Evolutionary conservation across 139 green algal species (phyloP).

Genomic region (Coelastrella sp.): DNA sequence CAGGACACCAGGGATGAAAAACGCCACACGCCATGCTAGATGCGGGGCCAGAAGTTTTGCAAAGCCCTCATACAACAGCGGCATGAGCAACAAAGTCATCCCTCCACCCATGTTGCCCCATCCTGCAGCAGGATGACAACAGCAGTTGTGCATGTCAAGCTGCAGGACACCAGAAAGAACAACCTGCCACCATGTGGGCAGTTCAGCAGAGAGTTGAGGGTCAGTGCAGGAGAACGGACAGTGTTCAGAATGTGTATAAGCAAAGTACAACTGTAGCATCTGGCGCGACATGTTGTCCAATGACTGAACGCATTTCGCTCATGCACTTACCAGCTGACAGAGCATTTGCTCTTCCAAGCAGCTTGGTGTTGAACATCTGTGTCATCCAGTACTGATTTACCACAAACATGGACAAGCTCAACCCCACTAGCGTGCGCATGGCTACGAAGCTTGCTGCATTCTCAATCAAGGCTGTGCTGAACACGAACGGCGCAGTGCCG

Average conservation of each 20-base stretch:
- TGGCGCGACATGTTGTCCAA: too few species aligned
- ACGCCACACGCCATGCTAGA: slow-evolving; percentile 82
- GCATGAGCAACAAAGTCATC: slow-evolving; percentile 90
- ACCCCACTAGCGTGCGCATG: slow-evolving; percentile 74
- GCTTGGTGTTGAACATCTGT: slow-evolving; percentile 62
- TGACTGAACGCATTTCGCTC: too few species aligned
- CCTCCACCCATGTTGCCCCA: slow-evolving; percentile 91
- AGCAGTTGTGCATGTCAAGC: background rate
- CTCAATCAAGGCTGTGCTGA: slow-evolving; percentile 69
- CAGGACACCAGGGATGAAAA: slow-evolving; percentile 82
- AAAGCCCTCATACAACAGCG: slow-evolving; percentile 67
- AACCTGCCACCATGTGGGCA: background rate
- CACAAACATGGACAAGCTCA: slow-evolving; percentile 86
- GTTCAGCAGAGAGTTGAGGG: too few species aligned
- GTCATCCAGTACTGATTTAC: slow-evolving; percentile 83
- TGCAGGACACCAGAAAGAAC: background rate
- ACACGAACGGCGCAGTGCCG: slow-evolving; percentile 64
- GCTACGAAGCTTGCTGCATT: slow-evolving; percentile 74
- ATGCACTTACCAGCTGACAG: slow-evolving; percentile 49
- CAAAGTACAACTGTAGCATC: too few species aligned
- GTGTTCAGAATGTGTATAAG: too few species aligned
- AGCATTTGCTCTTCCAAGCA: slow-evolving; percentile 79
- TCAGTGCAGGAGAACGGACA: too few species aligned
- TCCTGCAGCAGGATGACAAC: slow-evolving; percentile 56
- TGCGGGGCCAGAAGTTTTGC: background rate